Percentiles rank a stretch among this genome's conserved stretches.
Evolutionary conservation across 257 asterid species (phyloP).

Genomic region (Salvia miltiorrhiza): DNA sequence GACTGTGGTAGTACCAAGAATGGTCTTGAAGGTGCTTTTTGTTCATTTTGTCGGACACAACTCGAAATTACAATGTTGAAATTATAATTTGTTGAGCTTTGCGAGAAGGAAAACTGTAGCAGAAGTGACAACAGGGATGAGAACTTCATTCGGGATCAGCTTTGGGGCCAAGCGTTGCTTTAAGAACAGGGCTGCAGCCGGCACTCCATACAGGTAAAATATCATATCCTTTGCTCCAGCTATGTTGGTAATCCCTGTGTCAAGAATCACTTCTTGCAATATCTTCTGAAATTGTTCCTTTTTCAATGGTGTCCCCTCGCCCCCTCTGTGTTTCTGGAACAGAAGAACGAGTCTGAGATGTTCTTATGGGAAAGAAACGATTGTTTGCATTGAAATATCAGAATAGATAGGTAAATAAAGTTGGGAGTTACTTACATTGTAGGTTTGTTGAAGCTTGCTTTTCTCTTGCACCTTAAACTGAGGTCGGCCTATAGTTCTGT

Average conservation of each 20-base stretch:
- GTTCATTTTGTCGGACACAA: neutral
- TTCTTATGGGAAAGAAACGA: neutral
- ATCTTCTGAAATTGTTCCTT: conserved; percentile 62
- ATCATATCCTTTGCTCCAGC: conserved; percentile 74
- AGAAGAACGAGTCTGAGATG: neutral
- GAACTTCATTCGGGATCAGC: conserved; percentile 31
- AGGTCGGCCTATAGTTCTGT: conserved; percentile 54
- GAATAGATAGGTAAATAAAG: neutral
- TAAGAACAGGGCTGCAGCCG: conserved; percentile 40
- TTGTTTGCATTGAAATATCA: neutral
- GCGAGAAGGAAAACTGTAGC: conserved; percentile 38
- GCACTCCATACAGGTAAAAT: conserved; percentile 63
- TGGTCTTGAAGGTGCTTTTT: neutral
- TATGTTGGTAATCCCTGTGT: conserved; percentile 55
- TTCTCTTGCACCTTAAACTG: conserved; percentile 55
- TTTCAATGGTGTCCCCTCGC: conserved; percentile 35
- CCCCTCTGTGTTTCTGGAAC: conserved; percentile 53
- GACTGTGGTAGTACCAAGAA: neutral
- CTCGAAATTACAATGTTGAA: neutral
- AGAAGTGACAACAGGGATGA: conserved; percentile 28
- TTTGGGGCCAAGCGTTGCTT: conserved; percentile 31
- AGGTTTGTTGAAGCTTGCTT: conserved; percentile 37
- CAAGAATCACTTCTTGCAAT: conserved; percentile 44
- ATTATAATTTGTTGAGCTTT: conserved; percentile 21
- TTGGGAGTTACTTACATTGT: conserved; percentile 27